Evolutionary conservation across 1,139 yeast species (phyloP), one percentile per base, ranked within the genome.

Genomic region (Nakaseomyces kungkrabaensis): DNA sequence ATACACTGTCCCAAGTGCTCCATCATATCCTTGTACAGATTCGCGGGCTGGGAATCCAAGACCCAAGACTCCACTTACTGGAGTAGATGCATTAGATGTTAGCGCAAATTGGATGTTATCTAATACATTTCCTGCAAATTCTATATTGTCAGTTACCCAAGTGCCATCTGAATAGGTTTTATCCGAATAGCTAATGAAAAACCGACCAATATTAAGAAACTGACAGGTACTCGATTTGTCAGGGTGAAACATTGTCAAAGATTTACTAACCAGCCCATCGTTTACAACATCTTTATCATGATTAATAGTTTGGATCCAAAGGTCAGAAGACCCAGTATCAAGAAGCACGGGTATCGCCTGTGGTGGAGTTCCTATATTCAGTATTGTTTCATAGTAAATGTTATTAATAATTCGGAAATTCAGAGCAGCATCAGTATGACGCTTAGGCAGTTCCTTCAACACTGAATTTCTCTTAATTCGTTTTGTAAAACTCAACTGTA

Each of bases 281-380:
- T 33, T 10, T 43, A 62, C 58, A 46, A 55, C 55, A 11, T 57
- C 49, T 6, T 45, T 43, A 34, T 40, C 43, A 40, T 50, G 49
- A 24, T 32, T 63, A 37, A 45, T 46, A 22, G 50, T 47, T n/a
- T 46, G 58, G 1, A 81, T 76, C 88, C 88, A 82, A 55, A 82
- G 67, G 62, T 82, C 89, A 6, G 85, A 73, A 3, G 86, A 80
- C 0, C 88, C 88, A 4, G 88, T 81, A 60, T 82, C 89, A 43
- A 83, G 65, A 52, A 80, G 67, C 3, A 78, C 76, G 9, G 68
- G 68, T 37, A 81, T 70, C n/a, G 68, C 63, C 56, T 77, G 80
- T 0, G 68, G 66, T 25, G 81, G 76, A 2, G 81, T 73, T 2
- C 88, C 88, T 24, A 81, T 58, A 11, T 63, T 60, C 13, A 80